These are phyloP conservation scores for Claviceps cyperi DNA, from an alignment of 2,329 filamentous ascomycete species.

Conservation along the genomic window DNA sequence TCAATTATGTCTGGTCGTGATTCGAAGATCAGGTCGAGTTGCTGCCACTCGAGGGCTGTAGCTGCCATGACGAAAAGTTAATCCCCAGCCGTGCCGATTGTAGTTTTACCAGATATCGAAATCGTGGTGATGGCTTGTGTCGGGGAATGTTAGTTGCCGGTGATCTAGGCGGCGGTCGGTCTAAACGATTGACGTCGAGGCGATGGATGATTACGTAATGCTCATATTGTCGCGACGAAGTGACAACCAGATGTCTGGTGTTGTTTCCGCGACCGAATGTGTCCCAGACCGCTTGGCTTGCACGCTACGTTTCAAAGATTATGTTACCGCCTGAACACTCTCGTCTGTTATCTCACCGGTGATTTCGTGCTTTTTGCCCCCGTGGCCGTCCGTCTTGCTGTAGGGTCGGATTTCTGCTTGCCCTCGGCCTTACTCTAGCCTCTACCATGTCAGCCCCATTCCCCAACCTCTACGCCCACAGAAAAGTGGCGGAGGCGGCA, in stretches of 20 bases:
- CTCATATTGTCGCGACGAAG: too few relatives aligned
- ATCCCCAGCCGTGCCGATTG: not conserved
- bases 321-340: not conserved
- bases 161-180: not conserved
- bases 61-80: slow-evolving; percentile 21
- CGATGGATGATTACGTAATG: slow-evolving; percentile 6
- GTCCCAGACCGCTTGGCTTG: not conserved
- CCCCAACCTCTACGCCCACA: slow-evolving; percentile 70
- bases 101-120: not conserved
- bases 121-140: slow-evolving; percentile 4
- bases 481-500: slow-evolving; percentile 72
- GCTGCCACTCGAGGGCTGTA: slow-evolving; percentile 32
- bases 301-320: not conserved
- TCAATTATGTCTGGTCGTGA: slow-evolving; percentile 41
- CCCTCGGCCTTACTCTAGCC: not conserved
- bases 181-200: slow-evolving; percentile 2
- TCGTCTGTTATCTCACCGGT: not conserved
- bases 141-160: not conserved
- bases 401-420: not conserved
- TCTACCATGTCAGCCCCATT: slow-evolving; percentile 25
- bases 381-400: not conserved
- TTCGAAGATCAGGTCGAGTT: slow-evolving; percentile 36
- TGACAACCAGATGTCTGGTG: too few relatives aligned
- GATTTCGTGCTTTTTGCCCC: not conserved
- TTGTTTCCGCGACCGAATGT: too few relatives aligned